Base-by-base conservation (phyloP, 225 moss, liverwort and hornwort genomes). In the Asterella californica region DNA sequence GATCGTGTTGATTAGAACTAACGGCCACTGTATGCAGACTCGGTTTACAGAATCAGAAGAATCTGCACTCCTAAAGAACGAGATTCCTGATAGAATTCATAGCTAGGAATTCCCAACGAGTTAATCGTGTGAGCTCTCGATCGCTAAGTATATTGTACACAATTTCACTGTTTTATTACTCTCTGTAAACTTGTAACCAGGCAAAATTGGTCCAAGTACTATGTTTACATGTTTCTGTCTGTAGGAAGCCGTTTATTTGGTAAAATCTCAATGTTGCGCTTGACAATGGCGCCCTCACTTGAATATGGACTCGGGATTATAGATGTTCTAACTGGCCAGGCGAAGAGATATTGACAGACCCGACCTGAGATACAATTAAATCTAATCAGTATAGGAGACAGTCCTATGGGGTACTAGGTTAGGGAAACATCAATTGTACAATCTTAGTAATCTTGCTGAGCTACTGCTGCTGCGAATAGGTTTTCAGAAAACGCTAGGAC, bases 141-240 rank as follows among this genome's bases (percentile, higher is more conserved):
- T 67, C 47, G 25, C 67, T 67, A 67, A 50, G 61, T 21, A 53
- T 55, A 66, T 59, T 57, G 70, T 81, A 81, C 48, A 80, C 69
- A 64, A 63, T 71, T 60, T 71, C 71, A 71, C 48, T 79, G 71
- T 79, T 76, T 82, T 82, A 82, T 72, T 79, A 70, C 21, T 69
- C 45, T 57, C 24, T 81, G 49, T 81, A 75, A 68, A 78, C 81
- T 85, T 76, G 85, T 82, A 85, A 82, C 71, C 70, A 76, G 64
- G 79, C 69, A 82, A 81, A 75, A 75, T 75, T 78, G 84, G 84
- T 84, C 68, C 84, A 69, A 84, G 69, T 78, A 70, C 70, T 76
- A 71, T 72, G 53, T 54, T 79, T 76, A 76, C 71, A 82, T 79
- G 82, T 45, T 25, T 77, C 55, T 77, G 47, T 80, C 80, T 72